Conservation (phyloP, 1,284 basidiomycete genomes). For the Ganoderma leucocontextum region DNA sequence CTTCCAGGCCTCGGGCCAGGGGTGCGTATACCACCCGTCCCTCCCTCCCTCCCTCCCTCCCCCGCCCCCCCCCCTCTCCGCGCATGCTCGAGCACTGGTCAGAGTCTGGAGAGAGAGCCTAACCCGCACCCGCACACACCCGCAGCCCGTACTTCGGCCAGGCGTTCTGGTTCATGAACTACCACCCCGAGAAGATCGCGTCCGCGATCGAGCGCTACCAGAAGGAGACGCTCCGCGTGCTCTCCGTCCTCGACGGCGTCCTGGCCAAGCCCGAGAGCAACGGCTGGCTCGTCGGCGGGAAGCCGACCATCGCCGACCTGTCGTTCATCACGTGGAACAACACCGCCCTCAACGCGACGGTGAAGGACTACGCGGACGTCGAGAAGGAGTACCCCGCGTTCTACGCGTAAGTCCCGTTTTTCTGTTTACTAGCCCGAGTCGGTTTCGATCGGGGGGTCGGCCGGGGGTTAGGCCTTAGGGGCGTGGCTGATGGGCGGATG, state of each 20-base stretch:
- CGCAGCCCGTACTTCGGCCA: slow-evolving; percentile 38
- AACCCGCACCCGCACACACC: not conserved
- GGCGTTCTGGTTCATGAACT: slow-evolving; percentile 41
- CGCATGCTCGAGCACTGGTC: no score
- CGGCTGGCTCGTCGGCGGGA: slow-evolving; percentile 34
- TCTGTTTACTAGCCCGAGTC: not conserved
- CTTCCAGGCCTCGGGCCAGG: slow-evolving; percentile 41
- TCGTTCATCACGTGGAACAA: slow-evolving; percentile 36
- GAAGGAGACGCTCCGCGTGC: slow-evolving; percentile 44
- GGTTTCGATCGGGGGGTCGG: not conserved
- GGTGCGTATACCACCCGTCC: slow-evolving; percentile 23
- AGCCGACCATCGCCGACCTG: slow-evolving; percentile 37
- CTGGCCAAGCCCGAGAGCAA: slow-evolving; percentile 31
- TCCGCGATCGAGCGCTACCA: slow-evolving; percentile 43
- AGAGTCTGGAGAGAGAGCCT: no score
- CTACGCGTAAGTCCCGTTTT: slow-evolving; percentile 21
- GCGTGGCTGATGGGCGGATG: not conserved
- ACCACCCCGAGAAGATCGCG: slow-evolving; percentile 37
- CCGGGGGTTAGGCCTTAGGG: no score
- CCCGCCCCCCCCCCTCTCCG: no score
- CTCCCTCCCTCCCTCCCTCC: slow-evolving; percentile 7
- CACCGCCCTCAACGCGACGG: slow-evolving; percentile 18
- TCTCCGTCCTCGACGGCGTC: slow-evolving; percentile 43
- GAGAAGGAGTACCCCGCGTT: slow-evolving; percentile 33
- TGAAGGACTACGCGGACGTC: slow-evolving; percentile 23